Evolutionary conservation across 2,329 filamentous ascomycete species (phyloP).

Genomic region (Bipolaris cookei): DNA sequence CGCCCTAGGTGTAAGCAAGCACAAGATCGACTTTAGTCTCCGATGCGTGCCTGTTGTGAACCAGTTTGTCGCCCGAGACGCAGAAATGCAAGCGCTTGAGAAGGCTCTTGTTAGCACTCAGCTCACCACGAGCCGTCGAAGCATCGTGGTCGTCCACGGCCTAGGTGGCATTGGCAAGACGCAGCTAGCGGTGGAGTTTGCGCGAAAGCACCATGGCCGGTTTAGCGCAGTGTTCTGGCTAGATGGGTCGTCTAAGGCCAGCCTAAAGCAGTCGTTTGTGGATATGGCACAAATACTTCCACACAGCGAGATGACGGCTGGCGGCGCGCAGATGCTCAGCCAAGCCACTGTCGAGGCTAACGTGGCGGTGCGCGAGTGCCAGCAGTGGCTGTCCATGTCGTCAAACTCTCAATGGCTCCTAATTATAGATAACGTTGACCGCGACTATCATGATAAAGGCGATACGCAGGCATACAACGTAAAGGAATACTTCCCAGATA

Average conservation of each 20-base stretch:
- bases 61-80: slow-evolving; percentile 27
- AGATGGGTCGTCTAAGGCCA: slow-evolving; percentile 18
- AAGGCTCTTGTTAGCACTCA: slow-evolving; percentile 18
- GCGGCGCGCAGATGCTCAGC: too few species aligned
- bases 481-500: too few species aligned
- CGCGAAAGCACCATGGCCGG: slow-evolving; percentile 14
- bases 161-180: neutral
- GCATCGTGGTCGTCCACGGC: slow-evolving; percentile 19
- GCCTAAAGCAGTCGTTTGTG: slow-evolving; percentile 23
- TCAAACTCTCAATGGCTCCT: too few species aligned
- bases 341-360: too few species aligned
- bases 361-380: slow-evolving; percentile 19
- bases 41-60: too few species aligned
- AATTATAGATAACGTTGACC: too few species aligned
- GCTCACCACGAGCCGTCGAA: slow-evolving; percentile 22
- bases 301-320: slow-evolving; percentile 15
- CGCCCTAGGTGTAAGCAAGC: too few species aligned
- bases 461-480: too few species aligned
- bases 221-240: slow-evolving; percentile 26
- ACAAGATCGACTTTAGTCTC: too few species aligned
- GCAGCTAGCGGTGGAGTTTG: too few species aligned
- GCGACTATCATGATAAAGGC: too few species aligned
- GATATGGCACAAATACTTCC: slow-evolving; percentile 20
- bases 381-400: too few species aligned
- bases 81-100: slow-evolving; percentile 28